Evolutionary conservation across 495 filamentous ascomycete species (phyloP), one percentile per base, ranked within the genome.

Genomic region (Umbilicaria muhlenbergii): DNA sequence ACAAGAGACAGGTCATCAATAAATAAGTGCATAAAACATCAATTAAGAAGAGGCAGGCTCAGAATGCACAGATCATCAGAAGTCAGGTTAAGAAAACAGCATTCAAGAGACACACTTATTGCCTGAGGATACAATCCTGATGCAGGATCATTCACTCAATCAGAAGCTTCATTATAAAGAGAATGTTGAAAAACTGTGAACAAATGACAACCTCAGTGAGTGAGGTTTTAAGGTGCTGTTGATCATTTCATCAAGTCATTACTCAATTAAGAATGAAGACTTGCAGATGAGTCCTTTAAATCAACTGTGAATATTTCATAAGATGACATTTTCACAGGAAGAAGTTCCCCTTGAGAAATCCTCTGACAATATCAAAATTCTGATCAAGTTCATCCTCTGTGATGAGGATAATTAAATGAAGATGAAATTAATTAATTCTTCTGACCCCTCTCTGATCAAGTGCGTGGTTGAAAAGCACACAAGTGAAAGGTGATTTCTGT

Each of bases 331-430:
- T 17, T 17, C 10, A 18, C 21, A 38, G 36, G 16, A 21, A 38
- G 36, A 21, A 21, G 16, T 38, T 38, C 36, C 36, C 14, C 2
- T 18, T 17, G 17, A 21, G 16, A 21, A 39, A n/a, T 39, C 12
- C 24, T 15, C 24, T 39, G 10, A 45, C 36, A 39, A 38, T 45
- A 45, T 16, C 21, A 40, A 35, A 37, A 31, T 45, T 40, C 36
- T 16, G 24, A 45, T 45, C 14, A 39, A 46, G 17, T 41, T 39
- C 17, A 40, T 39, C 17, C 14, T 41, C 33, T 32, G 15, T 24
- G 16, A 46, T 39, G 31, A 16, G 35, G 37, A 24, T 31, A 46
- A 32, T 17, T 46, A 12, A 37, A 11, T 40, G 39, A 17, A n/a
- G 40, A 10, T 14, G 39, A 5, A 39, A 7, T 6, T 16, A 18